phyloP scores from a whole-genome alignment of 495 filamentous ascomycete genomes.

The Wilcoxina mikolae region DNA sequence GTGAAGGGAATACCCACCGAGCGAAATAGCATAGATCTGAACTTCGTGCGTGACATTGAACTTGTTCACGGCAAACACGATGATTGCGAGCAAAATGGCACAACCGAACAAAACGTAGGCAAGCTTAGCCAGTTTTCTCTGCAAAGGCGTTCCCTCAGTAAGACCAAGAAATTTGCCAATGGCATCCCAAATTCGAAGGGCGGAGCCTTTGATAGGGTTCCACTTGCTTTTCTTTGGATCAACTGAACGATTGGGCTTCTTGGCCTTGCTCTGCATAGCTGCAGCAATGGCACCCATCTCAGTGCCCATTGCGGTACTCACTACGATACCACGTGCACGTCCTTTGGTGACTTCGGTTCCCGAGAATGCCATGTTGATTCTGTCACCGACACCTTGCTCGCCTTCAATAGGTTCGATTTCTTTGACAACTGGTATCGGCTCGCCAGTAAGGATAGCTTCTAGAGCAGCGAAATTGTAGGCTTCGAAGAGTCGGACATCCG shows the following conservation, averaged over 20 bases:
- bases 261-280: slow-evolving; percentile 43
- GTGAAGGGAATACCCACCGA: slow-evolving; percentile 29
- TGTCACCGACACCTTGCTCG: slow-evolving; percentile 47
- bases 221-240: slow-evolving; percentile 47
- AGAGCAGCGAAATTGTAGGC: slow-evolving; percentile 53
- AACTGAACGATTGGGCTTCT: slow-evolving; percentile 47
- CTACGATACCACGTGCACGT: slow-evolving; percentile 50
- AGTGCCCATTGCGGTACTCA: slow-evolving; percentile 62
- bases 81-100: slow-evolving; percentile 58
- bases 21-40: slow-evolving; percentile 66
- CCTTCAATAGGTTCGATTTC: slow-evolving; percentile 33
- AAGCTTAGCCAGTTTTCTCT: slow-evolving; percentile 64
- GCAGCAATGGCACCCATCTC: slow-evolving; percentile 75
- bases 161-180: slow-evolving; percentile 57
- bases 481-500: slow-evolving; percentile 60
- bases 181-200: slow-evolving; percentile 46
- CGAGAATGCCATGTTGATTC: slow-evolving; percentile 54
- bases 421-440: slow-evolving; percentile 48
- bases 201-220: slow-evolving; percentile 42
- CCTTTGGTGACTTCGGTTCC: slow-evolving; percentile 52
- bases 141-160: slow-evolving; percentile 63
- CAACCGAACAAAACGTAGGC: slow-evolving; percentile 61
- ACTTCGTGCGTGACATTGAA: slow-evolving; percentile 58
- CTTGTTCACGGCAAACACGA: slow-evolving; percentile 64
- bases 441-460: slow-evolving; percentile 57